Conservation (phyloP, 202 grass and related monocot species). For the Schoenoplectus tabernaemontani region DNA sequence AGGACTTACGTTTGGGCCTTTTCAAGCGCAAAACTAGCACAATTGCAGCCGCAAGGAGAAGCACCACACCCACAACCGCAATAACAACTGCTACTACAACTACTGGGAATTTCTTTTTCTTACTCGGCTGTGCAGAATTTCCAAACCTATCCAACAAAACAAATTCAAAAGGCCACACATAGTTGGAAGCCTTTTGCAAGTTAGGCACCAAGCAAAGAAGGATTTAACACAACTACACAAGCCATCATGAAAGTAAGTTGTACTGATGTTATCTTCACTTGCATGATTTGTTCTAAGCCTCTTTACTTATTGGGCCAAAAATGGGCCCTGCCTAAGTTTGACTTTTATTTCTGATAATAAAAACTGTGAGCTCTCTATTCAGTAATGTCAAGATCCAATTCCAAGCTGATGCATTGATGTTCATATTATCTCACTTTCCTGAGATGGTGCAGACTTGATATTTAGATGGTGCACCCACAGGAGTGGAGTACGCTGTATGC, state of each 20-base stretch:
- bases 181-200: not conserved
- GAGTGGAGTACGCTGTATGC: not conserved
- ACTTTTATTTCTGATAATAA: not conserved
- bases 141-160: not conserved
- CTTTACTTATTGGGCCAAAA: not conserved
- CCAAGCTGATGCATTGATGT: not conserved
- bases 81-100: not conserved
- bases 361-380: not conserved
- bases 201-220: not conserved
- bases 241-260: not conserved
- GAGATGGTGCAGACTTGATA: not conserved
- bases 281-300: not conserved
- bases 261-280: not conserved
- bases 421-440: no score
- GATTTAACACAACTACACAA: not conserved
- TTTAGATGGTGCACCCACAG: not conserved
- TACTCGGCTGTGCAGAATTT: not conserved
- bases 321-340: not conserved
- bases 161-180: not conserved
- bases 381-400: not conserved
- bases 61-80: not conserved
- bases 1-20: not conserved
- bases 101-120: slow-evolving; percentile 7
- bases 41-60: not conserved
- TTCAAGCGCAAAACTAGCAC: not conserved